Base-by-base conservation (phyloP, 176 grass and related monocot species). In the Areca catechu region DNA sequence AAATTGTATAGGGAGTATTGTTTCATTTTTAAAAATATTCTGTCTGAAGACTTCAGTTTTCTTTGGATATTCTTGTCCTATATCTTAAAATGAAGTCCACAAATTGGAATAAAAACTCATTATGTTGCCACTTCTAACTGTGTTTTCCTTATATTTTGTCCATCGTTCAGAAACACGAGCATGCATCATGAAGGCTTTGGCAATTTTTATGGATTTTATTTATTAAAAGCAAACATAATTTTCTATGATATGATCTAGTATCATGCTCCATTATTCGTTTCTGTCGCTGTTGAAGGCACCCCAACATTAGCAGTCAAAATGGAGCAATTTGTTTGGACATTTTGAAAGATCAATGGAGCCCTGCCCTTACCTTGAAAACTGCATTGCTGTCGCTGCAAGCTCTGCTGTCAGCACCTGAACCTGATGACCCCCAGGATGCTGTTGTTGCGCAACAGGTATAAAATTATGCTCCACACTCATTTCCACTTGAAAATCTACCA, bases 301-400 rank as follows among this genome's bases (percentile, higher is more conserved):
- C 94, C 56, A 98, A 98, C 22, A 98, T 98, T 60, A 98, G 94
- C 75, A 98, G 88, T 76, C 94, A 98, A 75, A 98, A 86, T 58
- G 94, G 94, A 28, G 94, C 94, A 47, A 98, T 98, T 76, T 98
- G 94, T 73, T 93, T 98, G 78, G 94, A 98, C 65, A 98, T 98
- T 68, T 72, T 98, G 73, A 98, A 98, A 79, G 94, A 98, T 80
- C 94, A 98, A 60, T 98, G 94, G 94, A 98, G 94, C 60, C 94
- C 94, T 37, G 88, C 94, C 58, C 88, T 98, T 65, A 98, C 94
- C 7, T 72, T 98, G 77, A 98, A 98, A 67, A 98, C 94, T 0
- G 88, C 94, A 0, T 61, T 98, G 24, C 78, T 98, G 64, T 98
- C 94, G 53, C 79, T 98, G 58, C 94, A 98, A 70, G 94, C 94